Evolutionary conservation across 108 stramenopile genomes (phyloP), one percentile per base, ranked within the genome.

Genomic region (Chaetoceros tenuissimus): DNA sequence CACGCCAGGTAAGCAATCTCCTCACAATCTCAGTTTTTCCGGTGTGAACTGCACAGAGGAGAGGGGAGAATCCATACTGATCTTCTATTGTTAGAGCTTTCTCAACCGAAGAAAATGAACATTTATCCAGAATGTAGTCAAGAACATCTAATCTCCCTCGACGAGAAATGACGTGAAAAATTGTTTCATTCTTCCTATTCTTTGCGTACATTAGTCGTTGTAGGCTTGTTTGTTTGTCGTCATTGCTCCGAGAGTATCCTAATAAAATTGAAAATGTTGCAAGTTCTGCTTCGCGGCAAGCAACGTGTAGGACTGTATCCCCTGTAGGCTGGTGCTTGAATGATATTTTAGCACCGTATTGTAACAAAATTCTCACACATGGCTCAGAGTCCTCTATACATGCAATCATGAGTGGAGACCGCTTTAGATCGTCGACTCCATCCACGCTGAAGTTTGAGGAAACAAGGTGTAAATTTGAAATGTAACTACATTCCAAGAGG

Each of bases 81-180:
- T 89, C 82, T 50, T 68, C 68, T 25, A 69, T 59, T 23, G 59
- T 51, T 24, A 89, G 59, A 1, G 82, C 50, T 52, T 85, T 85
- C 46, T 57, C 60, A 0, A 84, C 48, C 10, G 78, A 53, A 3
- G 75, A 51, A 18, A 48, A 59, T 30, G 24, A 55, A 28, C 69
- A 72, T 16, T 49, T 51, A 10, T 51, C 44, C 8, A 85, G 56
- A 52, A 89, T 67, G 13, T 57, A 48, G 57, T 81, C 75, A 16
- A 84, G 67, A 34, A 82, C 64, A 24, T 66, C 59, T 5, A 72
- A 55, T 25, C 73, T 58, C 8, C 77, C 82, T 13, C 49, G 28
- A 5, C 51, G 54, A 54, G 84, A 89, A 34, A 82, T 84, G 5
- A 81, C 27, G 53, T 89, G 87, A 18, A 85, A 48, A 1, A 78